These are phyloP conservation scores for Multifurca ochricompacta DNA, from an alignment of 768 basidiomycete genomes.

Conservation along the genomic window DNA sequence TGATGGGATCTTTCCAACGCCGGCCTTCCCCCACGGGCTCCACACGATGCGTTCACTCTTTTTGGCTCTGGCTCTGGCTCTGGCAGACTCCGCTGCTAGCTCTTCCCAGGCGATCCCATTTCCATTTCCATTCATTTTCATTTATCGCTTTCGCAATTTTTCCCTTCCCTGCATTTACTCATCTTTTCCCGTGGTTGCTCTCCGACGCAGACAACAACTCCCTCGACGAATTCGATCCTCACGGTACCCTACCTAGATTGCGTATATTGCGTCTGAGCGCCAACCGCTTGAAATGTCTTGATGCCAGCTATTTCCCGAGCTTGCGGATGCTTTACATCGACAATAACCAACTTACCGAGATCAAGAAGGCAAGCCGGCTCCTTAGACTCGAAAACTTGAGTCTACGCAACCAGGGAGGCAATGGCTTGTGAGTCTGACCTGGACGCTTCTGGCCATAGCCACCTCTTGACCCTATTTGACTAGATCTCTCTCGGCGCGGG, in stretches of 20 bases:
- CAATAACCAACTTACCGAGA: conserved; percentile 54
- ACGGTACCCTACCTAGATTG: conserved; percentile 54
- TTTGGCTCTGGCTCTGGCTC: too few species aligned
- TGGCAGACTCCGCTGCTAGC: conserved; percentile 14
- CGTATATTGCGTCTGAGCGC: conserved; percentile 80
- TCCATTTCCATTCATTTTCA: too few species aligned
- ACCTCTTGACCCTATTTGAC: conserved; percentile 22
- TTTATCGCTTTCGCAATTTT: conserved; percentile 1
- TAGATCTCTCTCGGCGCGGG: conserved; percentile 43
- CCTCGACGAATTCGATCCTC: conserved; percentile 46
- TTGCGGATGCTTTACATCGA: conserved; percentile 91
- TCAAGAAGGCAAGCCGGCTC: conserved; percentile 50
- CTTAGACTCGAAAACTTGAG: conserved; percentile 83
- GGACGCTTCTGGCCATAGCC: conserved; percentile 20
- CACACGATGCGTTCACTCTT: conserved; percentile 5
- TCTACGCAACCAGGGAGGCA: conserved; percentile 78
- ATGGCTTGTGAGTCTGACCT: conserved; percentile 56
- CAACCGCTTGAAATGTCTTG: conserved; percentile 65
- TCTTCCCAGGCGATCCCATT: neutral
- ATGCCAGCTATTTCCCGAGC: conserved; percentile 52
- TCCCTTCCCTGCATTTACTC: conserved; percentile 11
- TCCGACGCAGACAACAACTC: conserved; percentile 58
- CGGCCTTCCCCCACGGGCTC: conserved; percentile 15
- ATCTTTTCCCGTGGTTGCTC: conserved; percentile 6
- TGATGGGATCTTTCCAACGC: conserved; percentile 12